Percentiles rank a stretch among this genome's conserved stretches.
Evolutionary conservation across 768 basidiomycete species (phyloP).

Genomic region (Suillus hirtellus): DNA sequence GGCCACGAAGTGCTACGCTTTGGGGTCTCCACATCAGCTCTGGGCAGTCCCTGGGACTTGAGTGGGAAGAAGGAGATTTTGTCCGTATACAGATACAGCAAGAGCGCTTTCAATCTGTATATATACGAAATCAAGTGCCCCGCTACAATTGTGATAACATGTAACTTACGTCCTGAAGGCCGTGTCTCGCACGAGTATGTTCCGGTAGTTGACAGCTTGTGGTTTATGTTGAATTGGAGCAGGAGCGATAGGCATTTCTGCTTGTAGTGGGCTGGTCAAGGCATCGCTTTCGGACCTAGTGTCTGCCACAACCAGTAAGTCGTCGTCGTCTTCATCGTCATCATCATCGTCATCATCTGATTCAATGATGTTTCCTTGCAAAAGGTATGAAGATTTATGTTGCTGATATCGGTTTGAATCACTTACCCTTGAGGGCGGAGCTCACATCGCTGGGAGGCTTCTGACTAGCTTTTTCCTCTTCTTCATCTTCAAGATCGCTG

Average conservation of each 20-base stretch:
- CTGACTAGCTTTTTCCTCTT: constrained; percentile 1
- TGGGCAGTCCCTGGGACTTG: constrained; percentile 18
- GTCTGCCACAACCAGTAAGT: constrained; percentile 7
- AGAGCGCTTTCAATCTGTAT: constrained; percentile 38
- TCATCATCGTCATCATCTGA: constrained; percentile 7
- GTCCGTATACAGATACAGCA: constrained; percentile 42
- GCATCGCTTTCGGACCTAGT: constrained; percentile 5
- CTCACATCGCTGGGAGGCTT: background rate
- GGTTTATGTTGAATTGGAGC: background rate
- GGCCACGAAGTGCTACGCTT: constrained; percentile 6
- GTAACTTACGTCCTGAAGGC: constrained; percentile 30
- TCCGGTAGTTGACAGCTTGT: constrained; percentile 21
- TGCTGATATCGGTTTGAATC: background rate
- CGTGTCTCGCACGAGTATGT: constrained; percentile 26
- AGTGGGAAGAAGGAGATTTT: constrained; percentile 35
- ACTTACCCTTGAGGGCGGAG: background rate
- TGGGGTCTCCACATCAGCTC: background rate
- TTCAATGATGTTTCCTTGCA: constrained; percentile 15
- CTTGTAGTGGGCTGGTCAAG: background rate
- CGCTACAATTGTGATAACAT: background rate
- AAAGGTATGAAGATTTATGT: background rate
- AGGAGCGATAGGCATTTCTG: constrained; percentile 11
- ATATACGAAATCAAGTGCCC: background rate
- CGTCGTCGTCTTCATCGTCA: too few relatives aligned
- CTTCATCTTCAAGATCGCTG: constrained; percentile 36